phyloP scores from a whole-genome alignment of 768 basidiomycete species.

The Pulveroboletus sp. region DNA sequence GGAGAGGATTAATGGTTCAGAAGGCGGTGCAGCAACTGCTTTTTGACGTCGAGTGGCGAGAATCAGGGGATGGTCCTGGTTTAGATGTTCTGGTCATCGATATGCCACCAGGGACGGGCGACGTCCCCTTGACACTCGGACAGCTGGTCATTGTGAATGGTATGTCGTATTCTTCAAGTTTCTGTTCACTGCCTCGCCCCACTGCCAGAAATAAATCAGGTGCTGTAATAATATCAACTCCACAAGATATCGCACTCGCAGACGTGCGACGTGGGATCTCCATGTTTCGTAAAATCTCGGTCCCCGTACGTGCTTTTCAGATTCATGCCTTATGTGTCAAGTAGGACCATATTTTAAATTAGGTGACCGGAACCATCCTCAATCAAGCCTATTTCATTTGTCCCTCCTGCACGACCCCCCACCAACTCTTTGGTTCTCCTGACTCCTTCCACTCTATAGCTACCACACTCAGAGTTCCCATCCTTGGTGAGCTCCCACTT shows the following conservation, averaged over 20 bases:
- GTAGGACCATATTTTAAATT: neutral
- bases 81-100: conserved; percentile 89
- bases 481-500: conserved; percentile 81
- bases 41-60: conserved; percentile 91
- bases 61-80: conserved; percentile 32
- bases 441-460: conserved; percentile 59
- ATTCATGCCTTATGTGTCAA: neutral
- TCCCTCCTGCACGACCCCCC: conserved; percentile 59
- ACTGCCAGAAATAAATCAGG: conserved; percentile 42
- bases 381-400: conserved; percentile 87
- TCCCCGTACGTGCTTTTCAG: conserved; percentile 58
- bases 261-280: conserved; percentile 91
- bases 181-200: neutral
- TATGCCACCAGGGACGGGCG: conserved; percentile 97
- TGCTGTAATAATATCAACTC: conserved; percentile 90
- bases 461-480: conserved; percentile 47
- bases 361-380: conserved; percentile 85
- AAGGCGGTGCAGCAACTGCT: conserved; percentile 95
- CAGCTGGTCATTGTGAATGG: conserved; percentile 84
- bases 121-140: conserved; percentile 88
- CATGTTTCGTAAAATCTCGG: conserved; percentile 84
- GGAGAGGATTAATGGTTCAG: conserved; percentile 98
- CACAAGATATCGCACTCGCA: conserved; percentile 87
- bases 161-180: conserved; percentile 31
- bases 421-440: conserved; percentile 69